Evolutionary conservation across 1,139 yeast species (phyloP), one percentile per base, ranked within the genome.

Genomic region (Debaryomycetaceae sp.): DNA sequence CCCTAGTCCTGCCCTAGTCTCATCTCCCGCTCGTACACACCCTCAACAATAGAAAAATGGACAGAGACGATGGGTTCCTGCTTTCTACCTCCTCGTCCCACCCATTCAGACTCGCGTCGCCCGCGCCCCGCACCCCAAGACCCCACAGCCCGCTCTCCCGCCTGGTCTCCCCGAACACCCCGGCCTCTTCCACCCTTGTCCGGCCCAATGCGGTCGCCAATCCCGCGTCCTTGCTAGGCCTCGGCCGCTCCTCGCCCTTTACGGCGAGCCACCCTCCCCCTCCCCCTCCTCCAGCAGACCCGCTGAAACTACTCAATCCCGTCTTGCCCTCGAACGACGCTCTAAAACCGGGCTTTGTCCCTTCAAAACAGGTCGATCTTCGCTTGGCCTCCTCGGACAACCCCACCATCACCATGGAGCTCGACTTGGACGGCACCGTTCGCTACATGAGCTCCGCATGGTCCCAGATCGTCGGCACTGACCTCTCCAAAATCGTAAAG

Each of bases 351-450:
- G n/a, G n/a, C n/a, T n/a, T n/a, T n/a, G n/a, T n/a, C n/a, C n/a
- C n/a, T n/a, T n/a, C n/a, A n/a, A n/a, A n/a, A n/a, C 66, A 61
- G 38, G 49, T 62, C n/a, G 74, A 68, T 36, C 47, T 68, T 21
- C 49, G 63, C 13, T 40, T 62, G 18, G 87, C 87, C 1, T 73
- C 81, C 13, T 68, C 76, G 10, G 68, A 71, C 37, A 79, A 77
- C 40, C 85, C 85, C 4, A 77, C 86, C n/a, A 73, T 78, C n/a
- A 78, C 90, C 2, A 57, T 90, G 58, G 98, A 90, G 51, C 56
- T 90, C 34, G 90, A 80, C 44, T 57, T 85, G 44, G 78, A 77
- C 42, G 86, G 95, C 13, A 71, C 67, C 25, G 75, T 90, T n/a
- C 69, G 72, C 30, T 82, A 81, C 48, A 51, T 86, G 21, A 73